A percentile compares a stretch with the other conserved stretches of the same genome.
Evolutionary conservation across 2,329 filamentous ascomycete species (phyloP).

Genomic region (Karstenula rhodostoma): DNA sequence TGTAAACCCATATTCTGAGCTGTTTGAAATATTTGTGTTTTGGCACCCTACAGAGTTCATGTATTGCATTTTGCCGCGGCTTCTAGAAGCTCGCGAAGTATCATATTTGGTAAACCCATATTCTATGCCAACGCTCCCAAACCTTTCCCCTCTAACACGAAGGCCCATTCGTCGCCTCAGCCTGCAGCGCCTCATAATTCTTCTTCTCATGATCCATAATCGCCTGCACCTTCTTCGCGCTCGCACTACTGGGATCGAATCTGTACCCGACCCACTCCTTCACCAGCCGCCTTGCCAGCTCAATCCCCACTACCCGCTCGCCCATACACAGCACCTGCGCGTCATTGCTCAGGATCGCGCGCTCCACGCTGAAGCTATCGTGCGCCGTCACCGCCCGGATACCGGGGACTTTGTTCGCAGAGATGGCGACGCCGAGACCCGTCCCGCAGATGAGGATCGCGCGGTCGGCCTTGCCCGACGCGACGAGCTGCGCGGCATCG

Average conservation of each 20-base stretch:
- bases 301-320: constrained; percentile 81
- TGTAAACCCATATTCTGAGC: too few species aligned
- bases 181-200: constrained; percentile 36
- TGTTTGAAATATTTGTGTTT: too few species aligned
- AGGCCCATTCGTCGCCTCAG: constrained; percentile 3
- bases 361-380: constrained; percentile 84
- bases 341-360: constrained; percentile 82
- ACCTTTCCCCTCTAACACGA: constrained; percentile 6
- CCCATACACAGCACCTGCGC: constrained; percentile 89
- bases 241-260: constrained; percentile 74
- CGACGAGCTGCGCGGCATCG: constrained; percentile 71
- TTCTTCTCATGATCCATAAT: constrained; percentile 59
- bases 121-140: neutral
- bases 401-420: constrained; percentile 87
- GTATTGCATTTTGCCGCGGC: too few species aligned
- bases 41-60: too few species aligned
- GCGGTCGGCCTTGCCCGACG: constrained; percentile 73
- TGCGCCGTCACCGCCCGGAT: constrained; percentile 89
- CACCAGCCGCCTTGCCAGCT: constrained; percentile 78
- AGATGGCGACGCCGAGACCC: constrained; percentile 84
- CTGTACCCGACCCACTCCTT: constrained; percentile 85
- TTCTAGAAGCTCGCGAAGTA: too few species aligned
- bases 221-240: constrained; percentile 63
- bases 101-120: too few species aligned
- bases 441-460: constrained; percentile 86